Base-by-base conservation (phyloP, 331 rosid genomes). In the Quercus tomentella region DNA sequence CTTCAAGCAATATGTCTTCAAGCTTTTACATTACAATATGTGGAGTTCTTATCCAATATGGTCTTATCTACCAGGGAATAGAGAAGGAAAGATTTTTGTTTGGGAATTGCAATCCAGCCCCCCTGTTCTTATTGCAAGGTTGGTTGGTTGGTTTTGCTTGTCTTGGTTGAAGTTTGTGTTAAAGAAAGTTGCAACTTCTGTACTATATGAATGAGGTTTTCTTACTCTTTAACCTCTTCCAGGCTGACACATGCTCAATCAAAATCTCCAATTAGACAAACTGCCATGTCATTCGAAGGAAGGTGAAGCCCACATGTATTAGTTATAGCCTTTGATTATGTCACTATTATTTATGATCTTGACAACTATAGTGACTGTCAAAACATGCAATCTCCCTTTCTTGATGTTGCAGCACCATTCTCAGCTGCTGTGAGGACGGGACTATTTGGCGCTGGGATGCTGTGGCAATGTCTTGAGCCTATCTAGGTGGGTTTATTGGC, bases 371-470 rank as follows among this genome's bases (percentile, higher is more conserved):
- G 5, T 28, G 15, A 4, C 49, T 28, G 7, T 43, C 52, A 9
- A 49, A 14, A 20, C 35, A 35, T 43, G 1, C 20, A 45, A 76
- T 76, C 20, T 55, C 65, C 22, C 41, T 57, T 56, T 54, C 69
- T 5, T 56, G 70, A 31, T 88, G 77, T 69, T 88, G 89, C 87
- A 95, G 99, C 62, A 95, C 89, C 79, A 93, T 95, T 78, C 92
- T 96, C 77, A 72, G 94, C 81, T 89, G 99, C 89, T 90, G 94
- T 35, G 98, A 96, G 76, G 97, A 96, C 20, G 99, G 98, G 77
- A 93, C 98, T 25, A 91, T 96, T 79, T 96, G 99, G 99, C 98
- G 97, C n/a, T 96, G 99, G 99, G 99, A 96, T 82, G 93, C 76
- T 15, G 73, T 83, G 58, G 61, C 87, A 61, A 79, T 51, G 75